Evolutionary conservation across 148 eudicot genomes (phyloP).

Genomic region (Tetragonia tetragonoides): DNA sequence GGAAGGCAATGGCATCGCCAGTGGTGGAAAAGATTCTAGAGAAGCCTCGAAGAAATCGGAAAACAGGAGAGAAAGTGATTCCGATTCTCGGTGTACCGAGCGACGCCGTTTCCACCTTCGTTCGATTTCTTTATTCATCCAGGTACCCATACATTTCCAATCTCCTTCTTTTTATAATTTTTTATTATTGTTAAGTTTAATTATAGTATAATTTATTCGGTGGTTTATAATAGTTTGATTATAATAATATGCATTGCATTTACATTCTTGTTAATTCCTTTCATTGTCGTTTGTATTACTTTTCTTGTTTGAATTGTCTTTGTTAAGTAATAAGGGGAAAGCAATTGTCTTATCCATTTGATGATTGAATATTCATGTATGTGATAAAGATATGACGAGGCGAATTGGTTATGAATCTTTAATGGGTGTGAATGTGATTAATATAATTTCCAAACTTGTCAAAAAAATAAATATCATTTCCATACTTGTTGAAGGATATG

Average conservation of each 20-base stretch:
- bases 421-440: neutral
- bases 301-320: slow-evolving; percentile 3
- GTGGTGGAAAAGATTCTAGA: slow-evolving; percentile 58
- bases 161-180: neutral
- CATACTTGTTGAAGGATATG: neutral
- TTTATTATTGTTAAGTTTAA: neutral
- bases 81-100: slow-evolving; percentile 69
- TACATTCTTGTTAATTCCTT: neutral
- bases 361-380: neutral
- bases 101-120: slow-evolving; percentile 65
- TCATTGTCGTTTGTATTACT: neutral
- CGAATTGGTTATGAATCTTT: neutral
- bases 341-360: neutral
- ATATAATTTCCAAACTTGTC: neutral
- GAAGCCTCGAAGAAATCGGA: slow-evolving; percentile 41
- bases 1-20: slow-evolving; percentile 69
- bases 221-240: too few relatives aligned
- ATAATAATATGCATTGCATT: too few relatives aligned
- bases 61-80: slow-evolving; percentile 43
- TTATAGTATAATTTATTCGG: neutral
- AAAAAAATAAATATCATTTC: too few relatives aligned
- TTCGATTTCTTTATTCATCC: slow-evolving; percentile 57
- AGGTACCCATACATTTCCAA: slow-evolving; percentile 33
- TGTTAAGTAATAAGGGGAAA: neutral
- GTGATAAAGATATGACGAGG: neutral